Base-by-base conservation (phyloP, 1,284 basidiomycete species). In the Calocybe gambosa region DNA sequence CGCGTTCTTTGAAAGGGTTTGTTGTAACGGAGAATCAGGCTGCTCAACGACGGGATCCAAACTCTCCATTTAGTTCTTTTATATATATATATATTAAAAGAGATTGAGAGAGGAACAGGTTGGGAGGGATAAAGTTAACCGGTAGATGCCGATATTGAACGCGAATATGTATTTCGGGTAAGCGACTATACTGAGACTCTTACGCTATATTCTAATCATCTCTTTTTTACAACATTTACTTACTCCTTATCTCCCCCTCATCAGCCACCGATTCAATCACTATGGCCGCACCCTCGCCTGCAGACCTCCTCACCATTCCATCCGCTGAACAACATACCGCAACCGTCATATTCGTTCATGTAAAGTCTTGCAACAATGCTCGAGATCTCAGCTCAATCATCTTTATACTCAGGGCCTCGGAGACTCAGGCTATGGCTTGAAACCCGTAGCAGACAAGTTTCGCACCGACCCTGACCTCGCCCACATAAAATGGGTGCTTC, bases 301-400 rank as follows among this genome's bases (percentile, higher is more conserved):
- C 81, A 33, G 72, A 75, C 56, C 69, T 62, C 56, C 60, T 86
- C 49, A 66, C 71, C 16, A 68, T 88, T 28, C 68, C 73, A 18
- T 70, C 87, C 19, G 59, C 68, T 36, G 59, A 68, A 31, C 80
- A 77, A 53, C 92, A 94, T 64, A 85, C 87, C 1, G 89, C 90
- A 3, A 93, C 89, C 1, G 80, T 94, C 53, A 88, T 95, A 59
- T 91, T 94, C 63, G 68, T 90, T 29, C 93, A 95, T 73, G 88
- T 91, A 62, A 56, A 34, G 42, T 33, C 45, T 25, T 31, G 28
- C 45, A 23, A 26, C 18, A 42, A 34, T 45, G 31, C 42, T 42
- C 23, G 26, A 34, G 20, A 36, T 35, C 29, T 34, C 12, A n/a
- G 38, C 39, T 47, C 29, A 40, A 40, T 46, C 42, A 29, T 31